Conservation (phyloP, 2,329 filamentous ascomycete species). For the Diaporthe citri region DNA sequence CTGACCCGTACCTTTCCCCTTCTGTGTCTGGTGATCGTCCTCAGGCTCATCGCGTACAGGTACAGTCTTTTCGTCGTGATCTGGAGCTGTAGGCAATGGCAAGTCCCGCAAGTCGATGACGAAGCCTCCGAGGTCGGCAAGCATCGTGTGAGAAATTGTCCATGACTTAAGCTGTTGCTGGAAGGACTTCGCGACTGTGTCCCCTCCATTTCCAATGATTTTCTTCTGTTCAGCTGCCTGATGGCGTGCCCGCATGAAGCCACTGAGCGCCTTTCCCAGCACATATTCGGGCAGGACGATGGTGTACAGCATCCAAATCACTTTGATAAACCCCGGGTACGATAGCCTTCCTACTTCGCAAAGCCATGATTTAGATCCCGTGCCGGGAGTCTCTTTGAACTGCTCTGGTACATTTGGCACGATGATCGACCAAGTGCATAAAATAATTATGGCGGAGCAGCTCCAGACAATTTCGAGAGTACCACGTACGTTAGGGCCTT, state of each 20-base stretch:
- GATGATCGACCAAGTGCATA: neutral
- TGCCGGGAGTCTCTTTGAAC: neutral
- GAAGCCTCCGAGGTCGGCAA: neutral
- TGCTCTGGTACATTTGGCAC: neutral
- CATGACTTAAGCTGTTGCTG: neutral
- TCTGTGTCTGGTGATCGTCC: neutral
- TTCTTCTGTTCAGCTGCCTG: neutral
- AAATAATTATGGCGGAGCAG: neutral
- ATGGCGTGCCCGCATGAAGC: neutral
- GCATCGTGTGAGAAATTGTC: neutral
- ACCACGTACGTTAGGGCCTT: neutral
- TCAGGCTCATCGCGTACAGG: neutral
- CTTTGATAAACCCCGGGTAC: neutral
- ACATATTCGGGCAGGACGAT: neutral
- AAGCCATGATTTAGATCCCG: neutral
- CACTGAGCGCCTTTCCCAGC: neutral
- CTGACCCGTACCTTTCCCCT: neutral
- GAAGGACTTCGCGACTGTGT: neutral
- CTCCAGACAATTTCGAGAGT: neutral
- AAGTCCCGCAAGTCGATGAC: neutral
- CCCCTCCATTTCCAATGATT: neutral
- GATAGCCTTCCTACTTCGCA: neutral
- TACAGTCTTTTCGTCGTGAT: neutral
- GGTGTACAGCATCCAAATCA: neutral
- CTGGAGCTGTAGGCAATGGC: neutral